These are phyloP conservation scores for Terana coerulea DNA, from an alignment of 768 basidiomycete genomes.

Conservation along the genomic window DNA sequence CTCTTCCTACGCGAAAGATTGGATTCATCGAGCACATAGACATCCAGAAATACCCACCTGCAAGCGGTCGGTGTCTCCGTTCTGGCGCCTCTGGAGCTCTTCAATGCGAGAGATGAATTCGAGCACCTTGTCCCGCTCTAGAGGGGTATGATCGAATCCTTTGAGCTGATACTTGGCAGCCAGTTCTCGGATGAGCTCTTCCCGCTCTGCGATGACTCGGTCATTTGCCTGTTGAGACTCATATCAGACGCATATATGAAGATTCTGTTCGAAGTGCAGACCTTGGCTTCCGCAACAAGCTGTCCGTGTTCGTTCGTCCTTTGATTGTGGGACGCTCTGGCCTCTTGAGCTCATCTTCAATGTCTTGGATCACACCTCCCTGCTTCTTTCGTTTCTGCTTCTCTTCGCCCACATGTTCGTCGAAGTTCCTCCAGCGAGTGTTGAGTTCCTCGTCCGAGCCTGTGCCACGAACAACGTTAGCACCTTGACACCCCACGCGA, in stretches of 20 bases:
- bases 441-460: conserved; percentile 74
- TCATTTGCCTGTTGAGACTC: conserved; percentile 58
- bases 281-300: conserved; percentile 72
- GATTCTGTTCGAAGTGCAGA: conserved; percentile 21
- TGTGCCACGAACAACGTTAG: conserved; percentile 22
- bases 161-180: conserved; percentile 65
- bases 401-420: conserved; percentile 52
- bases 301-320: conserved; percentile 62
- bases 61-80: conserved; percentile 58
- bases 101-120: conserved; percentile 69
- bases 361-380: conserved; percentile 50
- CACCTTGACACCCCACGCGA: neutral
- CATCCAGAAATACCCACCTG: no score
- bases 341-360: conserved; percentile 56
- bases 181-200: conserved; percentile 68
- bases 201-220: conserved; percentile 63
- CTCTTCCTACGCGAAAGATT: conserved; percentile 35
- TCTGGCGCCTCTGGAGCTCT: conserved; percentile 60
- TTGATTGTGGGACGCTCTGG: conserved; percentile 50
- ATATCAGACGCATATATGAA: neutral
- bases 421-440: conserved; percentile 52
- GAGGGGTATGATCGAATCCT: conserved; percentile 66
- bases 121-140: conserved; percentile 66
- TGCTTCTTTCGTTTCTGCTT: conserved; percentile 50
- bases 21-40: no score